phyloP scores from a whole-genome alignment of 1,139 yeast species.

The Blastobotrys apis region DNA sequence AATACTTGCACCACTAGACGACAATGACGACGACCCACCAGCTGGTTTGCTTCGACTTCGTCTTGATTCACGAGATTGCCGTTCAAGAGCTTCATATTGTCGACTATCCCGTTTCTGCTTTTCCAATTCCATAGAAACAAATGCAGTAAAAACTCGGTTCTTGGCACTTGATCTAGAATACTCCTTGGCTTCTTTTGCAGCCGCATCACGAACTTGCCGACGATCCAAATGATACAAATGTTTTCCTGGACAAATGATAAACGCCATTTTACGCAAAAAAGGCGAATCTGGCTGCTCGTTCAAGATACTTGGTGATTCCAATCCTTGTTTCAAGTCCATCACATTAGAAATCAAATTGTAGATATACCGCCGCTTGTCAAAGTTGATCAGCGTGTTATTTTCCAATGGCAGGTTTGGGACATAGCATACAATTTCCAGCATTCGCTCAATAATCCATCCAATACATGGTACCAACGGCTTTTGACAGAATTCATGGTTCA shows the following conservation, averaged over 20 bases:
- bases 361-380: conserved; percentile 63
- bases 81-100: conserved; percentile 42
- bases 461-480: conserved; percentile 66
- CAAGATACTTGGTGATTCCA: conserved; percentile 9
- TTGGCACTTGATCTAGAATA: conserved; percentile 34
- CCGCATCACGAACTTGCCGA: conserved; percentile 38
- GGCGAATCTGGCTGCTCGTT: conserved; percentile 5
- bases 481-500: conserved; percentile 18
- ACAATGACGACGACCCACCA: background rate
- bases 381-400: conserved; percentile 55
- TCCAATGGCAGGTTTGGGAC: conserved; percentile 63
- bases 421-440: conserved; percentile 61
- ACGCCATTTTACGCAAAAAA: conserved; percentile 25
- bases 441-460: conserved; percentile 67
- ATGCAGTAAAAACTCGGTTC: conserved; percentile 42
- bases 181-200: conserved; percentile 43
- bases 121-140: conserved; percentile 47
- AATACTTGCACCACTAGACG: too few species aligned
- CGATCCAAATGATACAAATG: conserved; percentile 30
- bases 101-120: conserved; percentile 49
- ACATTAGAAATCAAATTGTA: conserved; percentile 52
- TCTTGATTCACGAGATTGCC: conserved; percentile 40
- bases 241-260: conserved; percentile 30
- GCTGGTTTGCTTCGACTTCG: conserved; percentile 17
- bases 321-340: conserved; percentile 37